Conservation (phyloP, 345 rosid genomes). For the Arabis hirsuta region DNA sequence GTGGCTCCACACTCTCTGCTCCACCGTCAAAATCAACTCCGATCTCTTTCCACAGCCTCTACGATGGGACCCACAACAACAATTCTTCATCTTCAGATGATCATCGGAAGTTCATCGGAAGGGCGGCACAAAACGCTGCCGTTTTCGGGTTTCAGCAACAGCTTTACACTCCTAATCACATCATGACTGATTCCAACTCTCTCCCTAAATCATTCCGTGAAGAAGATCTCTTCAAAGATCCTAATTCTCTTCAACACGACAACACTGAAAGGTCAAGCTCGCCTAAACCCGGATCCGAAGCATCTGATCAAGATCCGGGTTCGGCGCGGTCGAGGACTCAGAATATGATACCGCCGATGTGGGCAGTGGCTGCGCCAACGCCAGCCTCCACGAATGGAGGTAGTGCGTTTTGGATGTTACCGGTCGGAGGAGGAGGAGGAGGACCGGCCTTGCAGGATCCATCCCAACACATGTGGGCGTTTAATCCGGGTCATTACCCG, state of each 20-base stretch:
- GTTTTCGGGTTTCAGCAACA: conserved; percentile 35
- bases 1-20: conserved; percentile 19
- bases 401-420: conserved; percentile 72
- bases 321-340: conserved; percentile 39
- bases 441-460: conserved; percentile 33
- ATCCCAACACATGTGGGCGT: conserved; percentile 62
- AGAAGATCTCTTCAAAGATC: conserved; percentile 36
- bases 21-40: conserved; percentile 28
- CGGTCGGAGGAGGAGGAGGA: conserved; percentile 55
- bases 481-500: conserved; percentile 49
- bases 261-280: conserved; percentile 26
- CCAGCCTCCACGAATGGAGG: conserved; percentile 58
- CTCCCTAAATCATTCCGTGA: conserved; percentile 16
- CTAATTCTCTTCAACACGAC: neutral
- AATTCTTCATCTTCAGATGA: neutral
- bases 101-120: neutral
- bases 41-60: conserved; percentile 4
- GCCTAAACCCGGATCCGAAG: conserved; percentile 40
- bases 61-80: conserved; percentile 3
- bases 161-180: conserved; percentile 15
- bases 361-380: conserved; percentile 66
- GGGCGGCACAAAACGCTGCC: conserved; percentile 18
- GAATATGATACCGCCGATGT: conserved; percentile 49
- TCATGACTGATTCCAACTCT: conserved; percentile 6
- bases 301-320: conserved; percentile 49